Base-by-base conservation (phyloP, 805 yeast genomes). In the Hyphopichia homilentoma region DNA sequence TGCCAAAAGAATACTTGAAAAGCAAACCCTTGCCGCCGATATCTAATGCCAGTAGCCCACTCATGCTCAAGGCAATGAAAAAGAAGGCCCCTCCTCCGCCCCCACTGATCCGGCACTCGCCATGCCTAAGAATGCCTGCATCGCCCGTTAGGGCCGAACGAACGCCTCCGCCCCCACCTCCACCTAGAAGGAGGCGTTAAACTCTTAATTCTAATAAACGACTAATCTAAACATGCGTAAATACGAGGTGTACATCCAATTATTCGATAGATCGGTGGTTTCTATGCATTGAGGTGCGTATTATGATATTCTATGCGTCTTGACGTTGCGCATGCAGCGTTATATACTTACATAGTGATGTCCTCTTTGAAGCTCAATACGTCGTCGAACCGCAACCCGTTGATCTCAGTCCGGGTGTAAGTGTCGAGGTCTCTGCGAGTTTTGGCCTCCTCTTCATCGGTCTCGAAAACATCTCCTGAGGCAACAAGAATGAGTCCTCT, bases 401-500 rank as follows among this genome's bases (percentile, higher is more conserved):
- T 86, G 14, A 75, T 73, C 35, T 75, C 77, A 30, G 69, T 52
- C 46, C 62, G 49, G 25, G 68, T 53, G 43, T 65, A 50, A 4
- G 54, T 41, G 33, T 60, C 68, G 44, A 62, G 52, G 17, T 63
- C 68, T 25, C 48, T 50, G 30, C 44, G 48, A 4, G 57, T 39
- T 16, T 41, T 34, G 16, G 46, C 54, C 28, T 47, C 55, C 12
- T 41, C 41, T 16, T 54, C 57, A 14, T 34, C 33, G 7, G 42
- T 48, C 15, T 54, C 57, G 17, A 51, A 55, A 5, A 57, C 54
- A 32, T 67, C 73, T 32, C 69, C 66, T 0, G 80, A 65, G 2
- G 87, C 90, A n/a, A 89, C 90, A 29, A 90, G 63, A 32, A 90
- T 78, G 42, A 90, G 68, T 0, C 97, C 97, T 34, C 82, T 70